Evolutionary conservation across 2,329 filamentous ascomycete genomes (phyloP).

Genomic region (Cryphonectria carpinicola): DNA sequence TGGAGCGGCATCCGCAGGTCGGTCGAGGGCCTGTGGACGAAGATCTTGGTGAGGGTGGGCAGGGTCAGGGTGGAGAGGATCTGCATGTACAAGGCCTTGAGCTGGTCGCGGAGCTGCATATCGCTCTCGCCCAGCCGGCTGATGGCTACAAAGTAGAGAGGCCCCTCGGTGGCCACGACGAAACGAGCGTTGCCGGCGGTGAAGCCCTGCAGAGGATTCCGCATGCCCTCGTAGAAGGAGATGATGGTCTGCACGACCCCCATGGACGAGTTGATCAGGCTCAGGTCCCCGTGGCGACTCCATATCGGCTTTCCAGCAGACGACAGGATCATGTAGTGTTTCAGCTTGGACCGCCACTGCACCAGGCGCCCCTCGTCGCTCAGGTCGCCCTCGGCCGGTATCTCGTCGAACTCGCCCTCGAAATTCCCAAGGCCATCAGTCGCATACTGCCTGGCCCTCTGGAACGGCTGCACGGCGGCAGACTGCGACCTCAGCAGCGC

Average conservation of each 20-base stretch:
- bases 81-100: conserved; percentile 97
- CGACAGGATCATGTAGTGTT: conserved; percentile 96
- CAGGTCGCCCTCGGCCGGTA: conserved; percentile 59
- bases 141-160: conserved; percentile 91
- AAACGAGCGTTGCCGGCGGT: conserved; percentile 86
- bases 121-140: conserved; percentile 93
- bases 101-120: conserved; percentile 79
- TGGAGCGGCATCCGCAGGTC: conserved; percentile 88
- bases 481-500: conserved; percentile 67
- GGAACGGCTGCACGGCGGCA: conserved; percentile 63
- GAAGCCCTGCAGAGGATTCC: conserved; percentile 80
- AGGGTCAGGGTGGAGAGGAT: conserved; percentile 94
- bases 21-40: conserved; percentile 87
- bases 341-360: conserved; percentile 88
- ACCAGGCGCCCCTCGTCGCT: conserved; percentile 64
- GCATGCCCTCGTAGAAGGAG: conserved; percentile 86
- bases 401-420: conserved; percentile 74
- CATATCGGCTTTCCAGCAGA: conserved; percentile 97
- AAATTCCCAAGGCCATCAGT: conserved; percentile 67
- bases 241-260: conserved; percentile 97
- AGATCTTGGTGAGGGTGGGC: conserved; percentile 83
- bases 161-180: conserved; percentile 81
- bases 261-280: conserved; percentile 89
- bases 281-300: conserved; percentile 89
- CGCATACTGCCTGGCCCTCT: conserved; percentile 37